Conservation (phyloP, 805 yeast genomes). For the Lipomyces starkeyi region DNA sequence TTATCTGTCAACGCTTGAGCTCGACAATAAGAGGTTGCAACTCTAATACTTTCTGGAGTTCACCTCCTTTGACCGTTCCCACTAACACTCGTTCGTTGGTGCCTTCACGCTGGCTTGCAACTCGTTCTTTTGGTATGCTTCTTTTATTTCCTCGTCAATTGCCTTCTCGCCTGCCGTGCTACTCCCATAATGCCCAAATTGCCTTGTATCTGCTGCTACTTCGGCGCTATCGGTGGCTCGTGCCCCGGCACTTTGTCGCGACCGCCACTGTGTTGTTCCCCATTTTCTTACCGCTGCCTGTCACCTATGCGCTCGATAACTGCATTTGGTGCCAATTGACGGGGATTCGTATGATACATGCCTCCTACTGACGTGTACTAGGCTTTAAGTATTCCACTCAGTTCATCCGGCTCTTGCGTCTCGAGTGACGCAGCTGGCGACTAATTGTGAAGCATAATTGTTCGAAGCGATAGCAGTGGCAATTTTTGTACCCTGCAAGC, state of each 20-base stretch:
- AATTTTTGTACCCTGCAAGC: neutral
- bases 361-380: neutral
- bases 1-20: neutral
- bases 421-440: too few species aligned
- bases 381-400: neutral
- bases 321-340: neutral
- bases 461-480: neutral
- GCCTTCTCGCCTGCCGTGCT: neutral
- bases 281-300: neutral
- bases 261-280: neutral
- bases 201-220: neutral
- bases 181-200: neutral
- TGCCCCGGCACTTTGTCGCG: neutral
- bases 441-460: too few species aligned
- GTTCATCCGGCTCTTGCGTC: neutral
- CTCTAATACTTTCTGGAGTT: too few species aligned
- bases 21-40: too few species aligned
- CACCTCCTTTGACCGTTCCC: neutral
- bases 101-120: neutral
- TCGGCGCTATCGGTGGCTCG: conserved; percentile 14
- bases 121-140: conserved; percentile 4
- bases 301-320: neutral
- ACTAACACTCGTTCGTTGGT: neutral
- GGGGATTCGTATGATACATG: neutral
- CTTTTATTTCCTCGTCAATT: conserved; percentile 5